phyloP scores from a whole-genome alignment of 2,329 filamentous ascomycete genomes.

The Ceratocystiopsis brevicomis region DNA sequence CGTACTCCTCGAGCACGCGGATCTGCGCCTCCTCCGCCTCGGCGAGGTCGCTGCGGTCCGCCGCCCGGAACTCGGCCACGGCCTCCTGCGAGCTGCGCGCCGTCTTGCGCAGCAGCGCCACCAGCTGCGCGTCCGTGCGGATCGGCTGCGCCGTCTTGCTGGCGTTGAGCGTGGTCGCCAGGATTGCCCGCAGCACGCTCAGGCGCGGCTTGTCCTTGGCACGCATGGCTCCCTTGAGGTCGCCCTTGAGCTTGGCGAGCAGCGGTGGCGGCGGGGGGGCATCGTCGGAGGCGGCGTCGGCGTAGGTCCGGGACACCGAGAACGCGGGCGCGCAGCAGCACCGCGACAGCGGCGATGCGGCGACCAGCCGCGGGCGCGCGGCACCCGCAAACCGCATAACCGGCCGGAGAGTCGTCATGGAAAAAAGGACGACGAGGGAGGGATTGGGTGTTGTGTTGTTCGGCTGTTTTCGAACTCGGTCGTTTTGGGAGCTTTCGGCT shows the following conservation, averaged over 20 bases:
- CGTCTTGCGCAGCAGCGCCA: slow-evolving; percentile 47
- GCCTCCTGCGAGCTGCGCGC: slow-evolving; percentile 39
- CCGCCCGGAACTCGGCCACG: slow-evolving; percentile 41
- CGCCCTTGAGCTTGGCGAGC: slow-evolving; percentile 34
- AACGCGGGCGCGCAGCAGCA: no score
- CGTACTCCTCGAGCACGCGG: slow-evolving; percentile 45
- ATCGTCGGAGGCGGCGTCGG: no score
- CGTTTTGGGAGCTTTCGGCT: no score
- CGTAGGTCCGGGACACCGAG: no score
- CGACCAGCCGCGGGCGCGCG: no score
- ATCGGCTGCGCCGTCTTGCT: slow-evolving; percentile 56
- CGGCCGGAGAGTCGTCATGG: no score
- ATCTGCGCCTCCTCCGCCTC: slow-evolving; percentile 52
- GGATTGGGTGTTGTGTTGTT: no score
- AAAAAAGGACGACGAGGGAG: no score
- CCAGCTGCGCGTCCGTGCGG: slow-evolving; percentile 48
- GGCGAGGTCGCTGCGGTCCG: slow-evolving; percentile 47
- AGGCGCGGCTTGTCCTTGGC: slow-evolving; percentile 46
- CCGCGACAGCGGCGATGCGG: no score
- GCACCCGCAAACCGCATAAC: no score
- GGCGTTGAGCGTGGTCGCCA: slow-evolving; percentile 54
- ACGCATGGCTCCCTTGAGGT: slow-evolving; percentile 48
- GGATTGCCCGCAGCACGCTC: slow-evolving; percentile 46
- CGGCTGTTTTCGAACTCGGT: no score
- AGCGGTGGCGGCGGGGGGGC: slow-evolving; percentile 22